A percentile compares a stretch with the other conserved stretches of the same genome.
Evolutionary conservation across 148 eudicot genomes (phyloP).

Genomic region (Persicaria maculosa): DNA sequence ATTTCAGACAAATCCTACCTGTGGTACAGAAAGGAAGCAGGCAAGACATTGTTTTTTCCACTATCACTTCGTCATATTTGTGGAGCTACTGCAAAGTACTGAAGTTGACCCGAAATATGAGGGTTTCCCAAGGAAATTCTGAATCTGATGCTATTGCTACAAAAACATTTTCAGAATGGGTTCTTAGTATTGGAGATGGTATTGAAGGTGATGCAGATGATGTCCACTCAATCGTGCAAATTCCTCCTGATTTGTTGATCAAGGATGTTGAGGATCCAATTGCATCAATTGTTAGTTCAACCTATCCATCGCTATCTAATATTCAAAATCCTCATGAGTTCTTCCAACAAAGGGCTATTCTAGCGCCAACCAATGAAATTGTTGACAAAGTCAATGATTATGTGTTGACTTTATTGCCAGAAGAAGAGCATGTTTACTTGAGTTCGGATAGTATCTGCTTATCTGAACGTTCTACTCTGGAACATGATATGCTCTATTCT

Average conservation of each 20-base stretch:
- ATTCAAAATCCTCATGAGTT: no score
- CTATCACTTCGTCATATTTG: slow-evolving; percentile 10
- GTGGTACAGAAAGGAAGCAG: slow-evolving; percentile 14
- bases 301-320: neutral
- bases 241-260: neutral
- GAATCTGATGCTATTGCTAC: neutral
- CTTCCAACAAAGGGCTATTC: no score
- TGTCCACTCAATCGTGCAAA: neutral
- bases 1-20: neutral
- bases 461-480: no score
- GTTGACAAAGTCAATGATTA: no score
- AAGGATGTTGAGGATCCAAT: neutral
- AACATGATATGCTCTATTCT: no score
- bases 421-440: no score
- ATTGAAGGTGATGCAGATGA: slow-evolving; percentile 2
- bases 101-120: neutral
- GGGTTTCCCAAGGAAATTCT: neutral
- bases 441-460: no score
- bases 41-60: slow-evolving; percentile 12
- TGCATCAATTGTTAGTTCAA: neutral
- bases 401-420: no score
- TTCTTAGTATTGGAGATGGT: slow-evolving; percentile 10
- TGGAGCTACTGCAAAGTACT: neutral
- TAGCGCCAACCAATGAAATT: no score
- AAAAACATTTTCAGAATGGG: slow-evolving; percentile 10